A percentile compares a stretch with the other conserved stretches of the same genome.
Conservation (phyloP, 78 protist species). For the Creolimax fragrantissima region DNA sequence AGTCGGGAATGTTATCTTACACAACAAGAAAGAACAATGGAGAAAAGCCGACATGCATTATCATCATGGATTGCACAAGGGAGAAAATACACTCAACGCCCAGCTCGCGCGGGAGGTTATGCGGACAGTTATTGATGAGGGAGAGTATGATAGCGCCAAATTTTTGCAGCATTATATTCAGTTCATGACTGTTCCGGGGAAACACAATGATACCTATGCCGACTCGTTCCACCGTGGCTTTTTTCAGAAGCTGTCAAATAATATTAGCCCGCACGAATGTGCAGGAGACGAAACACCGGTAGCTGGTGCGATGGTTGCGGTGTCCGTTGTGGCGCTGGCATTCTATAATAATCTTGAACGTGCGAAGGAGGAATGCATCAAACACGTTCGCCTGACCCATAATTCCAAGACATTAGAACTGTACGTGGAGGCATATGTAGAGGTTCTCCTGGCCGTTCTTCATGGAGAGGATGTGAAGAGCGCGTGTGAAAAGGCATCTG, state of each 20-base stretch:
- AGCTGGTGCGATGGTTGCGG: too few species aligned
- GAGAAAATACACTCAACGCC: background rate
- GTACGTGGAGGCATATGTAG: background rate
- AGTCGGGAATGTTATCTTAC: background rate
- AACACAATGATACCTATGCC: background rate
- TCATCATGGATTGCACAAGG: background rate
- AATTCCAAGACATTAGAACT: background rate
- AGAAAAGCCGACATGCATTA: background rate
- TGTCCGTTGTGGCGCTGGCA: too few species aligned
- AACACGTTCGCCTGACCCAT: background rate
- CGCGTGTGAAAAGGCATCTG: background rate
- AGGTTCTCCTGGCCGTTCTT: background rate
- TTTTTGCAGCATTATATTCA: background rate
- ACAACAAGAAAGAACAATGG: background rate
- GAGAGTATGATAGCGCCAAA: background rate
- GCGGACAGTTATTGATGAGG: background rate
- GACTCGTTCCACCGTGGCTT: too few species aligned
- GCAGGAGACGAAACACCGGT: too few species aligned
- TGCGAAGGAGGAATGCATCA: too few species aligned
- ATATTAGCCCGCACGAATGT: too few species aligned
- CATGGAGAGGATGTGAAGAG: background rate
- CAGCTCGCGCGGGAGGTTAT: background rate
- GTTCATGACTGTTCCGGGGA: background rate
- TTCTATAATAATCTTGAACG: too few species aligned
- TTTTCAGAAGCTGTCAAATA: too few species aligned